phyloP scores from a whole-genome alignment of 257 asterid species.

The Ehretia macrophylla region DNA sequence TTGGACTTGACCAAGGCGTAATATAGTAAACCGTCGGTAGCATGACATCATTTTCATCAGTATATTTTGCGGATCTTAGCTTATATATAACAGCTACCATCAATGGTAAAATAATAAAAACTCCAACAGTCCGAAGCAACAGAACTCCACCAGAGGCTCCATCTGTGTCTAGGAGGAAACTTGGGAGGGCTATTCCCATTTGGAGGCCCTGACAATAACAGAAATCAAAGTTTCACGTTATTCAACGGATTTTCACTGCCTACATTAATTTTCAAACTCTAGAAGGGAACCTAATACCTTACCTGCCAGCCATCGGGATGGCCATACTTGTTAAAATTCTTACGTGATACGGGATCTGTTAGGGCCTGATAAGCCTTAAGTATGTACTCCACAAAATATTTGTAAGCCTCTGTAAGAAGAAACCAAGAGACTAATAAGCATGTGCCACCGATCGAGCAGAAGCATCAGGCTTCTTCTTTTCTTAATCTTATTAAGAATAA shows the following conservation, averaged over 20 bases:
- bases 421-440: conserved; percentile 19
- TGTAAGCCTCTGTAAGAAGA: conserved; percentile 79
- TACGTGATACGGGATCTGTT: conserved; percentile 94
- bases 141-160: conserved; percentile 95
- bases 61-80: conserved; percentile 88
- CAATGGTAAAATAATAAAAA: conserved; percentile 84
- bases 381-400: conserved; percentile 77
- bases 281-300: neutral
- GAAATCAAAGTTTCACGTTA: conserved; percentile 8
- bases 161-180: conserved; percentile 80
- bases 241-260: conserved; percentile 1
- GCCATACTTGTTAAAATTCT: conserved; percentile 94
- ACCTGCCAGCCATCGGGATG: conserved; percentile 99
- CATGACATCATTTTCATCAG: conserved; percentile 98
- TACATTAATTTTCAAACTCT: neutral
- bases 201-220: conserved; percentile 61
- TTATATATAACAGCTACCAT: conserved; percentile 83
- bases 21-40: conserved; percentile 80
- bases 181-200: conserved; percentile 99
- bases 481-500: conserved; percentile 8
- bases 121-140: conserved; percentile 95
- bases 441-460: conserved; percentile 8
- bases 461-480: conserved; percentile 7
- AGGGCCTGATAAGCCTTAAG: conserved; percentile 99
- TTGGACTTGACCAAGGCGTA: conserved; percentile 96